Base-by-base conservation (phyloP, 345 rosid genomes). In the Hibiscus mutabilis region DNA sequence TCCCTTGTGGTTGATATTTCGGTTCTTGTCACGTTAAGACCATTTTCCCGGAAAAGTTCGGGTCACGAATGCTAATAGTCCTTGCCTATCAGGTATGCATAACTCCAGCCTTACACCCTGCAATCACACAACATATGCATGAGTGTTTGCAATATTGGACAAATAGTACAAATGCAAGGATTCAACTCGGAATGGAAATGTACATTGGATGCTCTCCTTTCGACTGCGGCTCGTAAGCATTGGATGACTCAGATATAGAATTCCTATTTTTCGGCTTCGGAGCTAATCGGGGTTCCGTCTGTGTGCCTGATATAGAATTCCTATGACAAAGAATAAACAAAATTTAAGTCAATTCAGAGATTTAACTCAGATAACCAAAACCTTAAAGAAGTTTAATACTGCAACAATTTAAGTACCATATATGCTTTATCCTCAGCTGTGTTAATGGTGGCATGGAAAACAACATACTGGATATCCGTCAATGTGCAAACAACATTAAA, bases 401-500 rank as follows among this genome's bases (percentile, higher is more conserved):
- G 14, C 13, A 51, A 49, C 40, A 18, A 19, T 10, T 3, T 31
- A 13, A 47, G 27, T 86, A 94, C 97, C 96, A 90, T 77, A 49
- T 84, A 84, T 46, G 97, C 99, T 75, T 56, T 78, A 72, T 88
- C 96, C 31, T 51, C 79, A 0, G 81, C 49, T 0, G 99, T 87
- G 35, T 91, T 81, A 78, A 95, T 82, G 0, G 97, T 95, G 47
- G 87, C 97, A 52, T 95, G 99, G 49, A 83, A 92, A 70, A 95
- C 99, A 6, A 85, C 84, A 68, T 95, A 95, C 29, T 90, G 92
- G 98, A 95, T 95, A 68, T 95, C 98, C 10, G 99, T 95, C 80
- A 95, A 80, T 4, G 97, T 95, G 82, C 99, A 95, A 40, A 95
- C 93, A 60, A 95, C 89, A 52, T 95, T 98, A 9, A 95, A 92